These are phyloP conservation scores for Excoecaria cochinchinensis DNA, from an alignment of 345 rosid genomes.

Conservation along the genomic window DNA sequence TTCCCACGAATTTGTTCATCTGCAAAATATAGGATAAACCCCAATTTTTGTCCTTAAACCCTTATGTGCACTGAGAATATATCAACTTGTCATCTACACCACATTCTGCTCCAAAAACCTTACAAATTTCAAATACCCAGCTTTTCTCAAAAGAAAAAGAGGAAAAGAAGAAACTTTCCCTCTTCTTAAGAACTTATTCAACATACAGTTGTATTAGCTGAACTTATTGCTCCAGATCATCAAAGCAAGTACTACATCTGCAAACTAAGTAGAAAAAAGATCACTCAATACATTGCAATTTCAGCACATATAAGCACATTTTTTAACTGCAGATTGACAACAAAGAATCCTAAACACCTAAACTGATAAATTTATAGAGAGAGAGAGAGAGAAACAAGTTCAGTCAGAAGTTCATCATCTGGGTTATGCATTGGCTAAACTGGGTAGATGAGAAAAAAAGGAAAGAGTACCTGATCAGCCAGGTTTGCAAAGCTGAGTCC, in stretches of 20 bases:
- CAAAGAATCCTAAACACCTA: neutral
- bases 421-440: constrained; percentile 21
- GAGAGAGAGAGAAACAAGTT: neutral
- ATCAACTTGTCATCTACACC: neutral
- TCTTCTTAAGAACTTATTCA: neutral
- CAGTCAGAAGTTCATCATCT: constrained; percentile 15
- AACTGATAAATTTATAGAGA: neutral
- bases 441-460: constrained; percentile 24
- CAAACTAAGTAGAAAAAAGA: constrained; percentile 13
- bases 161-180: neutral
- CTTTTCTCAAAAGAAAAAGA: neutral
- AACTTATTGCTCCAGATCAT: neutral
- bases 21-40: constrained; percentile 11
- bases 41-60: constrained; percentile 11
- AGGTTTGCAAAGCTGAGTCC: constrained; percentile 1
- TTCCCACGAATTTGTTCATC: constrained; percentile 3
- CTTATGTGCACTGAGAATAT: neutral
- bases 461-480: constrained; percentile 25
- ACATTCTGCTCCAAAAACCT: neutral
- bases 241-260: constrained; percentile 20
- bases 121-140: neutral
- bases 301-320: neutral
- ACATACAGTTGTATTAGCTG: neutral
- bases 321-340: neutral
- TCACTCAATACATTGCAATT: neutral